A percentile compares a stretch with the other conserved stretches of the same genome.
phyloP scores from a whole-genome alignment of 208 protist genomes.

The Trypanosoma lewisi region DNA sequence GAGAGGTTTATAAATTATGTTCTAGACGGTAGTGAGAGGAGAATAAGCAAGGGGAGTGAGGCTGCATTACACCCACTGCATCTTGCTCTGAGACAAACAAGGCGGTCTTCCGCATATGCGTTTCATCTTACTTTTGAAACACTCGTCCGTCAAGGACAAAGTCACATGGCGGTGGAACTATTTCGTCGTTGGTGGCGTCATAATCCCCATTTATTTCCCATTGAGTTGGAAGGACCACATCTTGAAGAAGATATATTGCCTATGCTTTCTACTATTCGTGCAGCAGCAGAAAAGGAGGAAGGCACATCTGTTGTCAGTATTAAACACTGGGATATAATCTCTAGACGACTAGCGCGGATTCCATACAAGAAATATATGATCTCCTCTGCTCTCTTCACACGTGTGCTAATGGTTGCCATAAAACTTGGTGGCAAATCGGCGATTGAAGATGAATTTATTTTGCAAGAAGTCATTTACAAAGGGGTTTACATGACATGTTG shows the following conservation, averaged over 20 bases:
- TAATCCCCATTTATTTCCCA: constrained; percentile 60
- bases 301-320: no score
- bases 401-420: constrained; percentile 46
- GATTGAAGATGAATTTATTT: constrained; percentile 23
- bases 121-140: constrained; percentile 61
- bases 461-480: constrained; percentile 21
- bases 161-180: constrained; percentile 41
- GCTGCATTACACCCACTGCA: constrained; percentile 2
- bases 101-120: constrained; percentile 49
- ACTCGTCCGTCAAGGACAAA: constrained; percentile 24
- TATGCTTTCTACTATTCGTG: neutral
- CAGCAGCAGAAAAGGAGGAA: no score
- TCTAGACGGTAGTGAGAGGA: neutral
- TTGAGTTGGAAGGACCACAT: constrained; percentile 46
- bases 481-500: constrained; percentile 19
- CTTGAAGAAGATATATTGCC: constrained; percentile 21
- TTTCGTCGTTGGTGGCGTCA: constrained; percentile 71
- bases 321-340: constrained; percentile 17
- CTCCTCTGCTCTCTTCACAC: constrained; percentile 42
- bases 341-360: constrained; percentile 20
- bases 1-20: constrained; percentile 5
- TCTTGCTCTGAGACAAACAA: constrained; percentile 18
- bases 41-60: neutral
- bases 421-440: constrained; percentile 14
- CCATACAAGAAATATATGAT: constrained; percentile 37